phyloP scores from a whole-genome alignment of 169 alveolate species.

The Fabrea salina region DNA sequence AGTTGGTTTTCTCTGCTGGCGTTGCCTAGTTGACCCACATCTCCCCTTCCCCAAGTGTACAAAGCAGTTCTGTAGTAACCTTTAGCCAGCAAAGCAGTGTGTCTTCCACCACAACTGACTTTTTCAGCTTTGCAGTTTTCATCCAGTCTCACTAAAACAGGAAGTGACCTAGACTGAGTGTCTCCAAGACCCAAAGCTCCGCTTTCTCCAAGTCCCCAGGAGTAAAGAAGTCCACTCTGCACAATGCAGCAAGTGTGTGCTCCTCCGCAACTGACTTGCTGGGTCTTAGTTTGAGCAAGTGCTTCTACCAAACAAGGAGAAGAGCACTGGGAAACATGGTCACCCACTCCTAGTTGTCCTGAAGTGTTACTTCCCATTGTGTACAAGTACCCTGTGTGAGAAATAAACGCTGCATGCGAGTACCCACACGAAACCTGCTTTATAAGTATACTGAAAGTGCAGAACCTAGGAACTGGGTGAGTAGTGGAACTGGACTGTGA shows the following conservation, averaged over 20 bases:
- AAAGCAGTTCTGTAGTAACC: too few relatives aligned
- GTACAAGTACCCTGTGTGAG: slow-evolving; percentile 16
- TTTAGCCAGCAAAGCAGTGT: slow-evolving; percentile 1
- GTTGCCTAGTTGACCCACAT: slow-evolving; percentile 12
- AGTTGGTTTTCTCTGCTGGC: slow-evolving; percentile 3
- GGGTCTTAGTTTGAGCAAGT: not conserved
- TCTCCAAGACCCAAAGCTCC: slow-evolving; percentile 65
- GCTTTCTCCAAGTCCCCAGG: slow-evolving; percentile 63
- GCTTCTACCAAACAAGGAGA: slow-evolving; percentile 21
- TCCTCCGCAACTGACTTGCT: slow-evolving; percentile 28
- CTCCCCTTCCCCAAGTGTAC: slow-evolving; percentile 12
- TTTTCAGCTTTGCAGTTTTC: not conserved
- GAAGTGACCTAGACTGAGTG: slow-evolving; percentile 7
- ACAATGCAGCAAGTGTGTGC: slow-evolving; percentile 4
- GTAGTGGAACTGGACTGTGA: slow-evolving; percentile 25
- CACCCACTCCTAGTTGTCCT: slow-evolving; percentile 24
- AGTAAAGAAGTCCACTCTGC: not conserved
- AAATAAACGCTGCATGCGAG: slow-evolving; percentile 15
- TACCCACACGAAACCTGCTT: slow-evolving; percentile 28
- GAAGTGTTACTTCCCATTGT: slow-evolving; percentile 24
- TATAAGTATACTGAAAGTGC: slow-evolving; percentile 17
- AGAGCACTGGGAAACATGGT: not conserved
- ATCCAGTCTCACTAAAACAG: not conserved
- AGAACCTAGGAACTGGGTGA: slow-evolving; percentile 1
- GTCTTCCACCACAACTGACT: slow-evolving; percentile 29